phyloP scores from a whole-genome alignment of 371 early-diverging fungal species.

The Mucor sp. region DNA sequence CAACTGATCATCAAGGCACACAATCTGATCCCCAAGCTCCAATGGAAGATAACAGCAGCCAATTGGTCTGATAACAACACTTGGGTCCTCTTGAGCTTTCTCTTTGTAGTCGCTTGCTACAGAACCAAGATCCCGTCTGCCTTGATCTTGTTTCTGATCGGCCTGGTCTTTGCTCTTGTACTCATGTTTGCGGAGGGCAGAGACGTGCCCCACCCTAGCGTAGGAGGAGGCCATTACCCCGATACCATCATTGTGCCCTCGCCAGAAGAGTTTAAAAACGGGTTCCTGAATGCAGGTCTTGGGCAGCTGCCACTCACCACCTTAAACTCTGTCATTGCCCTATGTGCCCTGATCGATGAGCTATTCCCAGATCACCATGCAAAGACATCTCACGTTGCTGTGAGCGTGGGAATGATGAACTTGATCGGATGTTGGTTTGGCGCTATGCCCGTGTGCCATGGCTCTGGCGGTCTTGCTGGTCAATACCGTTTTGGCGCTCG shows the following conservation, averaged over 20 bases:
- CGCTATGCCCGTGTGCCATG: constrained; percentile 81
- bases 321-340: constrained; percentile 86
- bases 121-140: constrained; percentile 73
- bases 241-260: constrained; percentile 61
- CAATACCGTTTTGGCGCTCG: constrained; percentile 94
- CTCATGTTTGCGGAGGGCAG: constrained; percentile 38
- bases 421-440: constrained; percentile 86
- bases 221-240: constrained; percentile 65
- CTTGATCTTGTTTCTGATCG: constrained; percentile 74
- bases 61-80: constrained; percentile 81
- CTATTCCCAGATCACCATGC: constrained; percentile 76
- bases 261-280: constrained; percentile 65
- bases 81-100: constrained; percentile 69
- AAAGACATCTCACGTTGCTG: constrained; percentile 60
- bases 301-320: constrained; percentile 88
- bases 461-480: constrained; percentile 90
- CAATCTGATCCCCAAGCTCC: constrained; percentile 43
- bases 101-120: constrained; percentile 72
- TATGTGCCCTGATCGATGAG: constrained; percentile 78
- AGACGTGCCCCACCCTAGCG: constrained; percentile 33
- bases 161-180: constrained; percentile 70
- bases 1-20: constrained; percentile 76
- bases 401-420: constrained; percentile 85
- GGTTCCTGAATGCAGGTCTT: constrained; percentile 80
- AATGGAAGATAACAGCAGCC: constrained; percentile 32